Percentiles rank a stretch among this genome's conserved stretches.
Conservation (phyloP, 176 grass and related monocot species). For the Musa schizocarpa region DNA sequence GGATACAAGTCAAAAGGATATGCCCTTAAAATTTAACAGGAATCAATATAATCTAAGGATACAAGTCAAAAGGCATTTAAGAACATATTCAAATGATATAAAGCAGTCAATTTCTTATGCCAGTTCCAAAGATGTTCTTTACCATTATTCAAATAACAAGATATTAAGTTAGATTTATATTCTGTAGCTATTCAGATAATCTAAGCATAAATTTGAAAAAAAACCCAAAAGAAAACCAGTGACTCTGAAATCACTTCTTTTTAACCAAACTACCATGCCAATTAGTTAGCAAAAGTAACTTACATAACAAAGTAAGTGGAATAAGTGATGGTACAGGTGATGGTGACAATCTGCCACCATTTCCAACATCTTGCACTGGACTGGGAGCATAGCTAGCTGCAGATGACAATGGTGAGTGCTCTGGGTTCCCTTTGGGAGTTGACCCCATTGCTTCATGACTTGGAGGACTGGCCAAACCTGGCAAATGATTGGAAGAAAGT, state of each 20-base stretch:
- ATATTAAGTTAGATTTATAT: too few species aligned
- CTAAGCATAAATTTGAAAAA: background rate
- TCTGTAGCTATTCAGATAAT: too few species aligned
- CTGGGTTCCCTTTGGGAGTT: slow-evolving; percentile 32
- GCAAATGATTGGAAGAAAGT: slow-evolving; percentile 20
- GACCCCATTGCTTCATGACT: slow-evolving; percentile 18
- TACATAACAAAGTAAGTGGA: slow-evolving; percentile 38
- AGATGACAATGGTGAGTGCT: slow-evolving; percentile 23
- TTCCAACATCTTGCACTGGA: slow-evolving; percentile 21
- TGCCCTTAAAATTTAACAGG: too few species aligned
- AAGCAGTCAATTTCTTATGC: too few species aligned
- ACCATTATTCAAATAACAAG: too few species aligned
- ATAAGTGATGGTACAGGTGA: slow-evolving; percentile 8
- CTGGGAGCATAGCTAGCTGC: slow-evolving; percentile 9
- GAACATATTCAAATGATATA: too few species aligned
- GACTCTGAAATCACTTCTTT: background rate
- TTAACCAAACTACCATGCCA: slow-evolving; percentile 5
- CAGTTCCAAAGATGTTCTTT: too few species aligned
- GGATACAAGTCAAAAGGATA: too few species aligned
- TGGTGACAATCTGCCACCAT: slow-evolving; percentile 8
- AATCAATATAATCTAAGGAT: too few species aligned
- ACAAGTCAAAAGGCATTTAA: too few species aligned
- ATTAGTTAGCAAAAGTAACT: slow-evolving; percentile 22
- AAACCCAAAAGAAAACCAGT: background rate
- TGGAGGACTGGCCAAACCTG: slow-evolving; percentile 2